Conservation (phyloP, 306 rosid species). For the Coriaria nepalensis region DNA sequence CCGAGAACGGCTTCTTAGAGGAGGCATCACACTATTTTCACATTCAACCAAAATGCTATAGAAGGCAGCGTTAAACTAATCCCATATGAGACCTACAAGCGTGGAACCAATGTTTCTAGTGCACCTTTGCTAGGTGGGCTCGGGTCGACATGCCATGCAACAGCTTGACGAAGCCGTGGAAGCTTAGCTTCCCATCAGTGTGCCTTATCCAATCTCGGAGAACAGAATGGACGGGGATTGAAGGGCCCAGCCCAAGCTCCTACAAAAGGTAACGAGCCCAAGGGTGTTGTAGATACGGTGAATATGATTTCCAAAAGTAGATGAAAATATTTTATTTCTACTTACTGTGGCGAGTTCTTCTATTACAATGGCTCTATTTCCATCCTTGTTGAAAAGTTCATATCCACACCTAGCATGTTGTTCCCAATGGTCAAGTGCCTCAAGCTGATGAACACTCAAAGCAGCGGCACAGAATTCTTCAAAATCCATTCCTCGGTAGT, state of each 20-base stretch:
- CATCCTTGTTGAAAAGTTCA: slow-evolving; percentile 87
- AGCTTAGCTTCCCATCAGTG: slow-evolving; percentile 95
- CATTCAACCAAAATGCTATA: too few relatives aligned
- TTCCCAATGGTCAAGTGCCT: slow-evolving; percentile 96
- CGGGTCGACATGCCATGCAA: slow-evolving; percentile 82
- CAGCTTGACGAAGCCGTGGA: slow-evolving; percentile 86
- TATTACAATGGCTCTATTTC: slow-evolving; percentile 84
- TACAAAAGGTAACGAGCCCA: slow-evolving; percentile 6
- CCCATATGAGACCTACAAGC: too few relatives aligned
- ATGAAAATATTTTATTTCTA: slow-evolving; percentile 2
- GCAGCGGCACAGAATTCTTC: slow-evolving; percentile 97
- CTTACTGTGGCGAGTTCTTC: slow-evolving; percentile 98
- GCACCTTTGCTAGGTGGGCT: slow-evolving; percentile 40
- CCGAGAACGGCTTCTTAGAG: too few relatives aligned
- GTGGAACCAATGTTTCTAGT: too few relatives aligned
- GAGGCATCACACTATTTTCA: too few relatives aligned
- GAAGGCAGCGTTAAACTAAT: too few relatives aligned
- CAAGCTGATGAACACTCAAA: slow-evolving; percentile 86
- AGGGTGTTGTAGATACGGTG: too few relatives aligned
- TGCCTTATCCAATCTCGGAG: slow-evolving; percentile 97
- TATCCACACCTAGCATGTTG: slow-evolving; percentile 92
- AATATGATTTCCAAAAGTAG: too few relatives aligned
- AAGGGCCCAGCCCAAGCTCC: slow-evolving; percentile 98
- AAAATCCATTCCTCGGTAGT: slow-evolving; percentile 96
- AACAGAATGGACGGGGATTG: slow-evolving; percentile 89